Evolutionary conservation across 164 flowering plant genomes (phyloP).

Genomic region (Amborella trichopoda): DNA sequence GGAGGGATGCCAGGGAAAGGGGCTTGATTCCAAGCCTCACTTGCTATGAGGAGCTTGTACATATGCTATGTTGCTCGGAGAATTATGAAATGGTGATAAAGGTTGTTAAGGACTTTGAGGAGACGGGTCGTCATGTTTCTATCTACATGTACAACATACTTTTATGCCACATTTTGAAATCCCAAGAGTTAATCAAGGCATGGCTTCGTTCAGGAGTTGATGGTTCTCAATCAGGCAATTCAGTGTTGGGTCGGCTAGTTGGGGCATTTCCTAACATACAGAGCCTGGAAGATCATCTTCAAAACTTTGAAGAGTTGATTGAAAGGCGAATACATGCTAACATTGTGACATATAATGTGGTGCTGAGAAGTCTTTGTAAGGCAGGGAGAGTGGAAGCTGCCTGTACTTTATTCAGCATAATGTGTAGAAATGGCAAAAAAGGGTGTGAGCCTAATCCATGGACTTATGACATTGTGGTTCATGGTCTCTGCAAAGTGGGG

Average conservation of each 20-base stretch:
- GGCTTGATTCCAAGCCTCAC: constrained; percentile 33
- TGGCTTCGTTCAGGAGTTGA: constrained; percentile 30
- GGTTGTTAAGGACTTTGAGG: constrained; percentile 34
- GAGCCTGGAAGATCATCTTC: constrained; percentile 9
- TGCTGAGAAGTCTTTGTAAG: constrained; percentile 35
- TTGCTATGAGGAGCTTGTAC: constrained; percentile 64
- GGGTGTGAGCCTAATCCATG: constrained; percentile 59
- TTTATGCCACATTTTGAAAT: constrained; percentile 32
- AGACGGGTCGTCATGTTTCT: constrained; percentile 35
- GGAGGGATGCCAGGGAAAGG: constrained; percentile 22
- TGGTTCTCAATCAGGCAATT: constrained; percentile 9
- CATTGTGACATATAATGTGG: constrained; percentile 49
- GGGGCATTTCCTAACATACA: constrained; percentile 35
- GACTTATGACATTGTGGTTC: constrained; percentile 44
- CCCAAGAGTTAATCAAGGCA: constrained; percentile 22
- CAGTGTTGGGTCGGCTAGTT: constrained; percentile 38
- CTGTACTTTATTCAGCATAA: constrained; percentile 20
- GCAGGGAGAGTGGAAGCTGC: constrained; percentile 27
- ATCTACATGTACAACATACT: constrained; percentile 61
- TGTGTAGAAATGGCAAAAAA: constrained; percentile 30
- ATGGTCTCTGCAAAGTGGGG: constrained; percentile 36
- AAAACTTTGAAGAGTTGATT: constrained; percentile 37
- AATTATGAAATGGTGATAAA: constrained; percentile 30
- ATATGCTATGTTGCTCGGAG: constrained; percentile 17
- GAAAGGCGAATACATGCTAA: constrained; percentile 39